phyloP scores from a whole-genome alignment of 2,329 filamentous ascomycete genomes.

The Domatiomyces globalis region DNA sequence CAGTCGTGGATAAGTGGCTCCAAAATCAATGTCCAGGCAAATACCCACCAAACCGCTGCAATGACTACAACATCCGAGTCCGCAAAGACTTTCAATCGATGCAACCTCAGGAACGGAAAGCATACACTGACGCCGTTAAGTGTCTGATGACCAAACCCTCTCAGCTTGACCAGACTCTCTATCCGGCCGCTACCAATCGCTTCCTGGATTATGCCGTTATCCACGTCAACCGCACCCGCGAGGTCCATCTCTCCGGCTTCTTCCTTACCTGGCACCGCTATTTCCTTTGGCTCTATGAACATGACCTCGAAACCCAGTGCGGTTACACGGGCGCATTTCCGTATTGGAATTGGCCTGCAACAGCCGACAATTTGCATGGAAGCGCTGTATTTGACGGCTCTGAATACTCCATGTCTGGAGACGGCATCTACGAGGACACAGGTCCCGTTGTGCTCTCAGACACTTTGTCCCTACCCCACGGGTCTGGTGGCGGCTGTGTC shows the following conservation, averaged over 20 bases:
- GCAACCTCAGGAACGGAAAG: constrained; percentile 16
- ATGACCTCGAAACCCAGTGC: constrained; percentile 31
- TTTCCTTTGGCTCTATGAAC: constrained; percentile 30
- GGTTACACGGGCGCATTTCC: constrained; percentile 32
- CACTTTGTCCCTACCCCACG: constrained; percentile 14
- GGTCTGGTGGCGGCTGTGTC: constrained; percentile 19
- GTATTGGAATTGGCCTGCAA: constrained; percentile 30
- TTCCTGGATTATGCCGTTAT: constrained; percentile 29
- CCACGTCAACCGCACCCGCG: constrained; percentile 25
- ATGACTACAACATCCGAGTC: constrained; percentile 11
- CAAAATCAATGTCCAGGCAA: constrained; percentile 7
- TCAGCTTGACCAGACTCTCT: constrained; percentile 20
- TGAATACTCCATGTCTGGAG: constrained; percentile 25
- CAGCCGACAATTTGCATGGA: constrained; percentile 20
- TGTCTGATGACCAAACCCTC: constrained; percentile 25
- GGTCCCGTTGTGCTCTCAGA: constrained; percentile 10
- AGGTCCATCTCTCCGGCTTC: constrained; percentile 24
- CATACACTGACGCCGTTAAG: constrained; percentile 28
- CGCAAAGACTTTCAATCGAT: constrained; percentile 17
- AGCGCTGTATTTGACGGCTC: constrained; percentile 27
- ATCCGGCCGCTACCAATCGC: constrained; percentile 24
- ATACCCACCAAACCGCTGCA: constrained; percentile 8
- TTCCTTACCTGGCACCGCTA: constrained; percentile 35
- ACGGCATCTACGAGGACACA: constrained; percentile 14
- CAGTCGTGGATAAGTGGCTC: constrained; percentile 9